phyloP scores from a whole-genome alignment of 192 early-diverging fungal genomes.

The Helicostylum pulchrum region DNA sequence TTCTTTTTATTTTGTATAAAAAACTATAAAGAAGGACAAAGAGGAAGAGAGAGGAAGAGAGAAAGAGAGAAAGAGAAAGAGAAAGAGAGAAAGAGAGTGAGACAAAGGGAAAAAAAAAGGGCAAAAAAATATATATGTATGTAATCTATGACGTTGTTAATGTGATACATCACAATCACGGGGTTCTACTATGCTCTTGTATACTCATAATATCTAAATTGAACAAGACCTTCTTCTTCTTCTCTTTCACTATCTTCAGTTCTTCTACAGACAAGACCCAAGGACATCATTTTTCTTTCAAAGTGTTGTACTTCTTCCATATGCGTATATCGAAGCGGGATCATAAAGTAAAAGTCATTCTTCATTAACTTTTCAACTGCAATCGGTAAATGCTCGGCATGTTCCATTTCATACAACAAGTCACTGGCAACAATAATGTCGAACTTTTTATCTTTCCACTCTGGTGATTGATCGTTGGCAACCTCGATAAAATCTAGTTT shows the following conservation, averaged over 20 bases:
- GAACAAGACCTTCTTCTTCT: constrained; percentile 27
- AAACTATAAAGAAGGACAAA: neutral
- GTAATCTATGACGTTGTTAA: neutral
- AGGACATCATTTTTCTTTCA: constrained; percentile 43
- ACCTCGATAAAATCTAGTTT: constrained; percentile 43
- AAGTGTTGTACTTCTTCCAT: constrained; percentile 46
- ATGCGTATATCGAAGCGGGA: constrained; percentile 45
- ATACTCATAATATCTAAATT: constrained; percentile 27
- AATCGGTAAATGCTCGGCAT: constrained; percentile 46
- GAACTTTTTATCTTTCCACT: constrained; percentile 23
- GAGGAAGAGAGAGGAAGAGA: neutral
- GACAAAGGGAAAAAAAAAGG: constrained; percentile 1
- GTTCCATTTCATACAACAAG: constrained; percentile 52
- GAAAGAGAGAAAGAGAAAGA: neutral
- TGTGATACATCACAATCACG: constrained; percentile 15
- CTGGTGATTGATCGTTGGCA: constrained; percentile 22
- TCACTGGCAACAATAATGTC: constrained; percentile 49
- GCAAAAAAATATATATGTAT: constrained; percentile 6
- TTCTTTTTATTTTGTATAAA: no score
- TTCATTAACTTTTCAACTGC: constrained; percentile 44
- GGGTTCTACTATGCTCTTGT: constrained; percentile 6
- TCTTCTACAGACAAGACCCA: constrained; percentile 25
- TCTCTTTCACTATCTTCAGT: constrained; percentile 18
- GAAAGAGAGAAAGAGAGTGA: neutral
- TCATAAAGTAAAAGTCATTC: constrained; percentile 50